phyloP scores from a whole-genome alignment of 2,329 filamentous ascomycete species.

The Biscogniauxia marginata region DNA sequence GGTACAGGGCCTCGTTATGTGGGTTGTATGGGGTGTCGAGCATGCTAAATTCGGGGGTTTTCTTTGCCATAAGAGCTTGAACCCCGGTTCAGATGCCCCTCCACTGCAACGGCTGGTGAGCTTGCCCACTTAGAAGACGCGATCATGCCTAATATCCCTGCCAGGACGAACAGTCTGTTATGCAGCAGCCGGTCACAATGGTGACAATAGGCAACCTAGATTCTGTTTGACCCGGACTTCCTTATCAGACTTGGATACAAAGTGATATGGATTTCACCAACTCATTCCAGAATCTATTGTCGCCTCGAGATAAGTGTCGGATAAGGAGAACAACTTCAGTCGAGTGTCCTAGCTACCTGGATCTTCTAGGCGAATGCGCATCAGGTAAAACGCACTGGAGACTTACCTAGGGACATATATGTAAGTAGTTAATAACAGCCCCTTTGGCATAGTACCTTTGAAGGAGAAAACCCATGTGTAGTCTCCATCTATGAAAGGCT shows the following conservation, averaged over 20 bases:
- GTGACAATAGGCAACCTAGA: not conserved
- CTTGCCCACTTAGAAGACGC: not conserved
- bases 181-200: not conserved
- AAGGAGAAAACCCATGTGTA: no score
- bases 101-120: not conserved
- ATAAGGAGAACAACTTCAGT: no score
- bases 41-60: not conserved
- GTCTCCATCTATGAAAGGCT: not conserved
- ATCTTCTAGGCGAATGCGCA: no score
- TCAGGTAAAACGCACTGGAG: no score
- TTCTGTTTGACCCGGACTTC: no score
- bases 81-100: not conserved
- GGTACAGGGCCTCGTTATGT: not conserved
- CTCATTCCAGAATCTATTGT: no score
- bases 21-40: not conserved
- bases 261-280: not conserved
- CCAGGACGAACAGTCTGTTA: not conserved
- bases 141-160: not conserved
- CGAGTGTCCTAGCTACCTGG: no score
- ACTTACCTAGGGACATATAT: no score
- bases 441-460: not conserved
- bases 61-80: not conserved
- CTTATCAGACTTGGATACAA: no score
- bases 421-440: not conserved
- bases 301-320: no score